A percentile compares a stretch with the other conserved stretches of the same genome.
Conservation (phyloP, 1,284 basidiomycete species). For the Cystobasidium slooffiae region DNA sequence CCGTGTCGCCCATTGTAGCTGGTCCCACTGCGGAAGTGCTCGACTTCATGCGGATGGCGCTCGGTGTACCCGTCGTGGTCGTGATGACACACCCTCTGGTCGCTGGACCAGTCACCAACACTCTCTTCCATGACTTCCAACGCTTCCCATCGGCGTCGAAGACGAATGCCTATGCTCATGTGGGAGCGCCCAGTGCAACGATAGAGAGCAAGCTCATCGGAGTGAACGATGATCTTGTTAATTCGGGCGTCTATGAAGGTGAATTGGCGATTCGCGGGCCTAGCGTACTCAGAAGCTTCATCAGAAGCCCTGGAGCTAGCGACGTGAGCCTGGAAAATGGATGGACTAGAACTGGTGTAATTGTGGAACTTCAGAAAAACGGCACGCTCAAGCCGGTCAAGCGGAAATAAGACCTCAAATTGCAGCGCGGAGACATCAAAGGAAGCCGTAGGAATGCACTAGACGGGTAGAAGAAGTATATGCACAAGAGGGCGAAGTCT, state of each 20-base stretch:
- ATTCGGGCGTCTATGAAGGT: conserved; percentile 40
- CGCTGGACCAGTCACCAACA: conserved; percentile 45
- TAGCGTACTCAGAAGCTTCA: conserved; percentile 19
- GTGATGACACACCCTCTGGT: conserved; percentile 46
- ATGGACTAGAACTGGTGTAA: conserved; percentile 28
- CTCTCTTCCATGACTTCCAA: conserved; percentile 49
- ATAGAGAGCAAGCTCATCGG: conserved; percentile 50
- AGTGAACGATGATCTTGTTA: conserved; percentile 45
- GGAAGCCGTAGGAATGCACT: neutral
- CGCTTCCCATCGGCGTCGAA: conserved; percentile 45
- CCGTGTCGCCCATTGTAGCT: neutral
- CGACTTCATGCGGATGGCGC: conserved; percentile 47
- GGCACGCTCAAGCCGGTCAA: conserved; percentile 40
- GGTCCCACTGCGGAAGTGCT: conserved; percentile 40
- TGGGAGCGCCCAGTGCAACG: conserved; percentile 47
- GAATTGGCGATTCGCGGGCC: conserved; percentile 41
- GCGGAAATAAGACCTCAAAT: neutral
- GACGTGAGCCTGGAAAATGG: conserved; percentile 17
- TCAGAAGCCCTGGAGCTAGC: neutral
- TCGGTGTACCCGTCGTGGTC: conserved; percentile 47
- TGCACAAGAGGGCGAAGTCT: neutral
- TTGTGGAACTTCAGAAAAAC: conserved; percentile 28
- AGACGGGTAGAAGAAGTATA: neutral
- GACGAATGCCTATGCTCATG: conserved; percentile 26
- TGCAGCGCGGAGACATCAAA: neutral